Conservation (phyloP, 163 green algal species). For the Scenedesmus sp. region DNA sequence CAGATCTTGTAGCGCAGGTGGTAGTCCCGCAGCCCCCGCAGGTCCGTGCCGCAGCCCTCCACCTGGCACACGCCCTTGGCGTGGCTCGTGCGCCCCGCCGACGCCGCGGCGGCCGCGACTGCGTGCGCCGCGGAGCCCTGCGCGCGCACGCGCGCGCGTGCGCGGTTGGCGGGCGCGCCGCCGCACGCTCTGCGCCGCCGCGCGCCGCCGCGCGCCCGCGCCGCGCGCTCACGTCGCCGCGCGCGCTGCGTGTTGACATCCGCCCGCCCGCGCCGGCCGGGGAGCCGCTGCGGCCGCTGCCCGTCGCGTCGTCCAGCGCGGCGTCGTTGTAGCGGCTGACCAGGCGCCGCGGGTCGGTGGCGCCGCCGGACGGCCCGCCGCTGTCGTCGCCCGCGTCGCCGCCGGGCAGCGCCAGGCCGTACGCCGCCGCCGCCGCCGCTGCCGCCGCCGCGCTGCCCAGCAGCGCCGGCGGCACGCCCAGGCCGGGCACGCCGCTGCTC, state of each 20-base stretch:
- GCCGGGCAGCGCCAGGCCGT: constrained; percentile 4
- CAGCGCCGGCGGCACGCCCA: constrained; percentile 17
- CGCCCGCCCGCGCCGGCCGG: too few species aligned
- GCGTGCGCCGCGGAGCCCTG: too few species aligned
- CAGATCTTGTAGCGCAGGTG: constrained; percentile 80
- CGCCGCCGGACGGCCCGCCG: too few species aligned
- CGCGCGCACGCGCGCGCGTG: too few species aligned
- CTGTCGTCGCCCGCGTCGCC: too few species aligned
- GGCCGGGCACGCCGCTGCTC: background rate
- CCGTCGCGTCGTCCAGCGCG: background rate
- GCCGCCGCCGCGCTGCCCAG: constrained; percentile 23
- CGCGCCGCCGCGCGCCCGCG: background rate
- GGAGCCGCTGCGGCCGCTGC: background rate
- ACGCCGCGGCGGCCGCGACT: background rate
- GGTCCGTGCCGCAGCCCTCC: constrained; percentile 57
- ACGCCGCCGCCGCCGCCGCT: constrained; percentile 27
- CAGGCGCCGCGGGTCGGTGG: constrained; percentile 14
- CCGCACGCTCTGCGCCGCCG: constrained; percentile 8
- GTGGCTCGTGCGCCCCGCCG: background rate
- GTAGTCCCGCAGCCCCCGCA: constrained; percentile 62
- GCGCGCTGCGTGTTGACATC: too few species aligned
- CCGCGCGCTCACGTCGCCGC: too few species aligned
- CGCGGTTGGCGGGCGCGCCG: background rate
- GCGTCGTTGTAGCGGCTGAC: constrained; percentile 19
- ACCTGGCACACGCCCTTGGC: constrained; percentile 63